These are phyloP conservation scores for Penicillium lagena DNA, from an alignment of 495 filamentous ascomycete species.

Conservation along the genomic window DNA sequence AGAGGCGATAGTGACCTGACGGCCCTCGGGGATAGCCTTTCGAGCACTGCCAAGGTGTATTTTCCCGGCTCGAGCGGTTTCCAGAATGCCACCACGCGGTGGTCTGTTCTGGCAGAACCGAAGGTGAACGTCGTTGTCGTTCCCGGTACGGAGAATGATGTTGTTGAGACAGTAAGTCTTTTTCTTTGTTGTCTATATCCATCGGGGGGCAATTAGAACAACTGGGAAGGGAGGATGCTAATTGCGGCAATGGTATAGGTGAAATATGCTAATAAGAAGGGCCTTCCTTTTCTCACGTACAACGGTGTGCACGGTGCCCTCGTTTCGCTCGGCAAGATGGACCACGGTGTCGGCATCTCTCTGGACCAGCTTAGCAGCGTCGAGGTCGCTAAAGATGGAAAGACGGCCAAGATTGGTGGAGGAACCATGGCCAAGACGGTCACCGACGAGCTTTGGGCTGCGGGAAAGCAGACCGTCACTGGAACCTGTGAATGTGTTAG, in stretches of 20 bases:
- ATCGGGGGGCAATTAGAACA: no score
- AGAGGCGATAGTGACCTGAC: conserved; percentile 3
- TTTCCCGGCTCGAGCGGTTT: conserved; percentile 36
- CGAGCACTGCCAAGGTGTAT: conserved; percentile 35
- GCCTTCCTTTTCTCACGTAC: conserved; percentile 44
- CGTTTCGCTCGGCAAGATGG: conserved; percentile 34
- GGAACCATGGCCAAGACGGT: conserved; percentile 32
- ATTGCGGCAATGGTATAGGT: conserved; percentile 22
- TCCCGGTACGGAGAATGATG: conserved; percentile 44
- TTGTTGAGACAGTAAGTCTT: conserved; percentile 37
- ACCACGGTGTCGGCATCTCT: conserved; percentile 43
- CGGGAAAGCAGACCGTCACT: conserved; percentile 32
- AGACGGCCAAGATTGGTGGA: conserved; percentile 45
- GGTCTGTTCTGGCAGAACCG: conserved; percentile 33
- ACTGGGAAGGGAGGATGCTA: not conserved
- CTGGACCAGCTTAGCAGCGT: conserved; percentile 35
- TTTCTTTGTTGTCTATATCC: not conserved
- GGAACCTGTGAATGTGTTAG: conserved; percentile 52
- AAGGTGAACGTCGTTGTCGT: conserved; percentile 40
- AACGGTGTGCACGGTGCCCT: conserved; percentile 42
- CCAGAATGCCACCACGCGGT: conserved; percentile 33
- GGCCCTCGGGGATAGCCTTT: conserved; percentile 27
- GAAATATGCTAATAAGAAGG: conserved; percentile 34
- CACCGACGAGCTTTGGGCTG: conserved; percentile 23
- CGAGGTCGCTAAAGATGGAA: conserved; percentile 30